Evolutionary conservation across 371 early-diverging fungal species (phyloP), one percentile per base, ranked within the genome.

Genomic region (Mucor sp.): DNA sequence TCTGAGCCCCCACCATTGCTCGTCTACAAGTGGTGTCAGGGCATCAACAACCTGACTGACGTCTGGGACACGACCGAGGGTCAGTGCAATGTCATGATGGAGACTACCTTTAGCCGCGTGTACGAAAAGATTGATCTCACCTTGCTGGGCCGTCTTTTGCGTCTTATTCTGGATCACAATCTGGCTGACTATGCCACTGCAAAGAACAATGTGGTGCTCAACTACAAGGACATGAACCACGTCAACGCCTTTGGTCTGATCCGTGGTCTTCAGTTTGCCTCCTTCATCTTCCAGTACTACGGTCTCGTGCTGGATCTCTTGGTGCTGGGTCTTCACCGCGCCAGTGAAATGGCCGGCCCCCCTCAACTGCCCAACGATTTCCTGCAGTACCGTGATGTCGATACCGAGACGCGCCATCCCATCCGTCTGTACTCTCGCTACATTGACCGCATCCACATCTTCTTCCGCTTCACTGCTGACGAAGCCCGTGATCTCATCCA

Each of bases 141-240:
- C 21, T 83, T 99, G 27, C 88, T 99, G 48, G 96, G 97, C 68
- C 92, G 96, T 63, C 86, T 99, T 44, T 82, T 99, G 71, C 91
- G 97, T 60, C 85, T 99, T 53, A 93, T 99, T 80, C 85, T 99
- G 58, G 99, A 99, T 82, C 97, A 97, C 85, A 97, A 97, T 74
- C 84, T 99, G 78, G 99, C 98, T 21, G 98, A 99, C 74, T 99
- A 99, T 80, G 98, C 99, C 87, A 96, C 99, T 0, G 95, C 96
- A 65, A 98, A 99, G 86, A 97, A 98, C 85, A 98, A 98, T 82
- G 93, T 97, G 55, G 95, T 91, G 7, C 81, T 99, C 64, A 94
- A 87, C 65, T 99, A 99, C 88, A 99, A 99, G 88, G 99, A 99
- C 74, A 99, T 99, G 97, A 92, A 93, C 78, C 99, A 97, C 83